Evolutionary conservation across 208 protist genomes (phyloP).

Genomic region (Ichthyophonus hoferi): DNA sequence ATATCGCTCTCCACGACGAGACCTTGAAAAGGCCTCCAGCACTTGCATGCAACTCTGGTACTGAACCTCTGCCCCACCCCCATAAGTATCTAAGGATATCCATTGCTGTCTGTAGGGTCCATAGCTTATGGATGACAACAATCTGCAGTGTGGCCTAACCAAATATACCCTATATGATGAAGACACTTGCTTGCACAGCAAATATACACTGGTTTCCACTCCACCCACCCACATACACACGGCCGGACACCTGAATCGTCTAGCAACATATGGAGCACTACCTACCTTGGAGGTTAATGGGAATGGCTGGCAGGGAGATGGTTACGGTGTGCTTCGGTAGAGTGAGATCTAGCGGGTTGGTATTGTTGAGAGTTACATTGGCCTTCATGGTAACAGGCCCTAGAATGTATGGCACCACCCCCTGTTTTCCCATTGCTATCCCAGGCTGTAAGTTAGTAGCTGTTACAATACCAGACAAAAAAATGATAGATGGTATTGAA

Average conservation of each 20-base stretch:
- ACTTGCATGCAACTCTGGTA: slow-evolving; percentile 6
- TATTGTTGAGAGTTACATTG: neutral
- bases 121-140: too few species aligned
- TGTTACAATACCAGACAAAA: too few species aligned
- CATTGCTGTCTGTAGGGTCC: too few species aligned
- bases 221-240: too few species aligned
- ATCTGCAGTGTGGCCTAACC: too few species aligned
- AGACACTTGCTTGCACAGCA: too few species aligned
- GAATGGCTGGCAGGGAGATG: neutral
- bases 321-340: neutral
- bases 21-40: slow-evolving; percentile 6
- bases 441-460: neutral
- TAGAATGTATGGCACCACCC: neutral
- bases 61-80: neutral
- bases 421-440: neutral
- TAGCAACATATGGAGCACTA: too few species aligned
- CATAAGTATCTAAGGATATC: too few species aligned
- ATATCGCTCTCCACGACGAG: neutral
- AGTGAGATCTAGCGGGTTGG: neutral
- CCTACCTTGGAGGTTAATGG: neutral
- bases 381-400: neutral
- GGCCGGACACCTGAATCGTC: too few species aligned
- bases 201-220: too few species aligned
- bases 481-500: too few species aligned
- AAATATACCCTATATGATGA: too few species aligned